phyloP scores from a whole-genome alignment of 2,329 filamentous ascomycete genomes.

The Exophiala aquamarina region DNA sequence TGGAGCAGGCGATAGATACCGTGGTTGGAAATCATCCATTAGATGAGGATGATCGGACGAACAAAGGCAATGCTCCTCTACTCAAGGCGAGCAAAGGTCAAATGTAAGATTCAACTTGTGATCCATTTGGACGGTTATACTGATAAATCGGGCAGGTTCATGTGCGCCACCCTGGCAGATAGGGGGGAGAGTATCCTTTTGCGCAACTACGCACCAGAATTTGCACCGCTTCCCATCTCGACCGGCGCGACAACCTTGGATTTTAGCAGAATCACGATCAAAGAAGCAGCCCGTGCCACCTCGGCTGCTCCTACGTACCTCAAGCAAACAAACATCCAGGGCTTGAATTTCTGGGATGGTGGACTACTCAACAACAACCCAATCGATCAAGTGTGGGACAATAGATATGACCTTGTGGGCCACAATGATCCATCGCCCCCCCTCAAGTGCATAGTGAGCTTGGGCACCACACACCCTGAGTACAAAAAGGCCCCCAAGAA shows the following conservation, averaged over 20 bases:
- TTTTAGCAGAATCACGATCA: slow-evolving; percentile 19
- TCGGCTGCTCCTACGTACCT: slow-evolving; percentile 24
- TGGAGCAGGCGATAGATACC: slow-evolving; percentile 19
- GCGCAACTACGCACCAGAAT: slow-evolving; percentile 16
- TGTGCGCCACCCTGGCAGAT: slow-evolving; percentile 21
- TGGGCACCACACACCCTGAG: slow-evolving; percentile 20
- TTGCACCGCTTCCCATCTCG: slow-evolving; percentile 16
- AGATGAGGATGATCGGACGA: slow-evolving; percentile 13
- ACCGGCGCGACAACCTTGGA: slow-evolving; percentile 15
- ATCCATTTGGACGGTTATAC: neutral
- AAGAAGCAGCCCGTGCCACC: slow-evolving; percentile 21
- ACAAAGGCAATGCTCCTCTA: slow-evolving; percentile 15
- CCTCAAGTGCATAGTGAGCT: slow-evolving; percentile 17
- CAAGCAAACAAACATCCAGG: slow-evolving; percentile 18
- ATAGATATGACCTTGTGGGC: slow-evolving; percentile 14
- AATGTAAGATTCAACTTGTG: slow-evolving; percentile 20
- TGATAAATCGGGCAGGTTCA: slow-evolving; percentile 17
- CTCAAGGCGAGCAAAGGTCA: slow-evolving; percentile 17
- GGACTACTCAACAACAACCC: slow-evolving; percentile 27
- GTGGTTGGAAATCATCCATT: slow-evolving; percentile 19
- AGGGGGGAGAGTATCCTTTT: slow-evolving; percentile 20
- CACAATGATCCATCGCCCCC: slow-evolving; percentile 6
- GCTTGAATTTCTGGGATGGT: slow-evolving; percentile 21
- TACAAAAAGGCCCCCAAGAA: slow-evolving; percentile 6
- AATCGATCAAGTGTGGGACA: slow-evolving; percentile 23